Evolutionary conservation across 129 eudicot genomes (phyloP).

Genomic region (Oenanthe sinensis): DNA sequence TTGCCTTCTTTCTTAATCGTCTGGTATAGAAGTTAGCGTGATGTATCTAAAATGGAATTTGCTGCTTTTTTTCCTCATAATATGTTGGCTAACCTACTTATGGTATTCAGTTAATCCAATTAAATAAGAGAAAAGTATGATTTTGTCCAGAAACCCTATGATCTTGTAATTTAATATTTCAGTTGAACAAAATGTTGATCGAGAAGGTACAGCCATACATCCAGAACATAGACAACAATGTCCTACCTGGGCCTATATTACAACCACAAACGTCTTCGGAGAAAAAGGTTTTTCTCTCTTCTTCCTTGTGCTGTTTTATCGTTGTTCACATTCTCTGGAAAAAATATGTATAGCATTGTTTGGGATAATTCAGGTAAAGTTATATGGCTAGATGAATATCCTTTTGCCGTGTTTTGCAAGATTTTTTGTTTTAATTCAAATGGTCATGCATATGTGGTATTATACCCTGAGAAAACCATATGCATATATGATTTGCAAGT

Average conservation of each 20-base stretch:
- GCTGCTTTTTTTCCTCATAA: not conserved
- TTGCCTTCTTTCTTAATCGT: not conserved
- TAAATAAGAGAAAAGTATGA: not conserved
- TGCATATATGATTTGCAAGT: not conserved
- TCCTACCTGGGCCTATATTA: conserved; percentile 59
- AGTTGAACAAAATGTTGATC: conserved; percentile 74
- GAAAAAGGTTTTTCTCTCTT: conserved; percentile 39
- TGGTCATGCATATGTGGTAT: not conserved
- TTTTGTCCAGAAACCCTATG: not conserved
- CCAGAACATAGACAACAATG: conserved; percentile 40
- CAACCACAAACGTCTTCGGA: conserved; percentile 26
- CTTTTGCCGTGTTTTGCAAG: not conserved
- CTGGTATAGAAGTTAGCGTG: not conserved
- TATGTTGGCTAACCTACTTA: not conserved
- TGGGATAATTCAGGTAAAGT: not conserved
- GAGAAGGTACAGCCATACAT: conserved; percentile 73
- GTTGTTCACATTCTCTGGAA: not conserved
- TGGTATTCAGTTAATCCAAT: not conserved
- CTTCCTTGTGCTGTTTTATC: conserved; percentile 4
- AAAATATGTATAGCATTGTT: not conserved
- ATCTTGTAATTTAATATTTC: conserved; percentile 9
- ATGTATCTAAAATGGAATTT: not conserved
- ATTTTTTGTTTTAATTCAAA: not conserved
- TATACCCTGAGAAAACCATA: not conserved
- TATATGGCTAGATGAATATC: not conserved